Evolutionary conservation across 139 green algal species (phyloP), one percentile per base, ranked within the genome.

Genomic region (Asterochloris sp.): DNA sequence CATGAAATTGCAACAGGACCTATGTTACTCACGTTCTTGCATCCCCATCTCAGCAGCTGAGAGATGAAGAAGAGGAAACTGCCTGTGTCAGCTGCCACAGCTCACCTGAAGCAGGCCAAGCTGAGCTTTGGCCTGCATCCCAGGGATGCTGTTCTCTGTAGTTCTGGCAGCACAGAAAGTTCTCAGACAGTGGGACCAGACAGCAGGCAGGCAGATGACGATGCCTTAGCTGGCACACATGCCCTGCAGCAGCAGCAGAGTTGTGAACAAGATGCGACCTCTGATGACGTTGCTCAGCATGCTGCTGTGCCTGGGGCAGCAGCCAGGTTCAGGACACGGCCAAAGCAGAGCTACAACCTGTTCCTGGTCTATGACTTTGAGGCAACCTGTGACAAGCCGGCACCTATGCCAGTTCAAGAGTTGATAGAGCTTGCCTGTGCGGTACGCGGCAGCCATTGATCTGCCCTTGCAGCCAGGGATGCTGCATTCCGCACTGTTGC

Each of bases 381-480:
- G 78, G 85, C 89, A 19, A 93, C 90, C 1, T 92, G 87, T 78
- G 87, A 92, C 62, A 77, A 79, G 28, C 78, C 73, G 54, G 76
- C 74, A 47, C 16, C 60, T 12, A 27, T 76, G n/a, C 28, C 80
- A n/a, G 77, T 76, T 60, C 78, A 95, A 62, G 92, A 95, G 75
- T 92, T 95, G 74, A 95, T 95, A 23, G 91, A 95, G 83, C 76
- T 95, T 11, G 84, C 87, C 11, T 88, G 85, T 38, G 85, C 91
- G 13, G 74, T 94, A 10, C 73, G 38, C 6, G n/a, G n/a, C n/a
- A n/a, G n/a, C n/a, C n/a, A n/a, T 54, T 2, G 38, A 2, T 54
- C 38, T 54, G 38, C 38, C 38, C 38, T 54, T 2, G 6, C 38
- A n/a, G n/a, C 38, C 38, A 54, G 38, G 38, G 38, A 2, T 54